Base-by-base conservation (phyloP, 2,329 filamentous ascomycete species). In the Microsporum audouinii region DNA sequence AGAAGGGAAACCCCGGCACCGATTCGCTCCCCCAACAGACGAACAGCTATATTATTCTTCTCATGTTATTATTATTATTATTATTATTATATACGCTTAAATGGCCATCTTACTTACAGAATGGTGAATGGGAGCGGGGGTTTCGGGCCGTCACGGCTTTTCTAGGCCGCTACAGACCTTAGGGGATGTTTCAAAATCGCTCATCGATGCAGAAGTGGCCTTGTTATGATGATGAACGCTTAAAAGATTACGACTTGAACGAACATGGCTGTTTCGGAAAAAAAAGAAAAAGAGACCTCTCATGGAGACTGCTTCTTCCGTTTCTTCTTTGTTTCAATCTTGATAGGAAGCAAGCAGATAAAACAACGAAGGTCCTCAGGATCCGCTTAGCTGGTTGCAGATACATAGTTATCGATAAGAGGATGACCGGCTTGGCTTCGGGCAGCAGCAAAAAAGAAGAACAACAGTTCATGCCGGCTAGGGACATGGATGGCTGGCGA, bases 401-500 rank as follows among this genome's bases (percentile, higher is more conserved):
- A 3, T 23, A 33, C 10, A 10, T 51, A 31, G 23, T 31, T 51
- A 53, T 53, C 49, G 49, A 53, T 53, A 53, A 53, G 49, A 7
- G 27, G 27, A 33, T 27, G 5, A 53, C 27, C 49, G 49, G 29
- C 49, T 53, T 53, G 49, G 49, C 49, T 12, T 29, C 49, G 49
- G 49, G 49, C 43, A 47, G 39, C 39, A 43, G 39, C 39, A n/a
- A 43, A n/a, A 41, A 31, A 31, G 27, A n/a, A 33, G 49, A 53
- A 33, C 49, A 34, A 53, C 49, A 53, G 49, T 53, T 53, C 49
- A 53, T 53, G 49, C 49, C 49, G 49, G 49, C 49, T 27, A 31
- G 49, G 39, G 49, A 53, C 49, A 53, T 53, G 49, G 49, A 53
- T 53, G 27, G 49, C 4, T 10, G 10, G 47, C 49, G 27, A 53